Evolutionary conservation across 805 yeast genomes (phyloP), one percentile per base, ranked within the genome.

Genomic region (Starmera dryadoides): DNA sequence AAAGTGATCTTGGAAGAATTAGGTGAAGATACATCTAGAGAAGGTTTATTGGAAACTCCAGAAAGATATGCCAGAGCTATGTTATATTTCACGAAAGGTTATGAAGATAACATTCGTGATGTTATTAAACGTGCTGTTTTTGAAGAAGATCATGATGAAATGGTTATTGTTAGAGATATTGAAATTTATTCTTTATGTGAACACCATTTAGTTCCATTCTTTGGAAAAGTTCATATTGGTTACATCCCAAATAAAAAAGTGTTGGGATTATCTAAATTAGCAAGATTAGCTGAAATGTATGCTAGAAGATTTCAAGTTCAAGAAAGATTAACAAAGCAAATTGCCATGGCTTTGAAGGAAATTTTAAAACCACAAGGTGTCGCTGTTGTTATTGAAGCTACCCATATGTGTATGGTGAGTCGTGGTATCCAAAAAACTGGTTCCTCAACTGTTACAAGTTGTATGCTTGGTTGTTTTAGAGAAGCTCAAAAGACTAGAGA

Each of bases 401-500:
- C 91, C 2, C 98, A 93, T 59, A 93, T 93, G 98, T 93, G 98
- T 62, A 93, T 93, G 98, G 98, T 91, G 21, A 86, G 95, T 60
- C 77, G 98, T 58, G 98, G 98, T 41, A 86, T 93, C 21, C 97
- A 93, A 62, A 93, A 93, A 63, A 79, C 96, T 0, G 97, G 98
- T 2, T 84, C 95, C 16, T 75, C 85, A 16, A 93, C 98, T 2
- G 80, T 88, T 26, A 93, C 98, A 16, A 86, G 96, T 54, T 91
- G 98, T 58, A 91, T 93, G 97, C 73, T 93, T 52, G 98, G 98
- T 9, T 85, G 95, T 49, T 93, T 93, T 71, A 75, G 97, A 55
- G 84, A 81, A 40, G 87, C 87, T 33, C 96, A 89, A 60, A 87
- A 86, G 69, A 93, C 98, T 3, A 78, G 98, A 56, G 98, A 93